These are phyloP conservation scores for Diaporthe caulivora DNA, from an alignment of 2,329 filamentous ascomycete genomes.

Conservation along the genomic window DNA sequence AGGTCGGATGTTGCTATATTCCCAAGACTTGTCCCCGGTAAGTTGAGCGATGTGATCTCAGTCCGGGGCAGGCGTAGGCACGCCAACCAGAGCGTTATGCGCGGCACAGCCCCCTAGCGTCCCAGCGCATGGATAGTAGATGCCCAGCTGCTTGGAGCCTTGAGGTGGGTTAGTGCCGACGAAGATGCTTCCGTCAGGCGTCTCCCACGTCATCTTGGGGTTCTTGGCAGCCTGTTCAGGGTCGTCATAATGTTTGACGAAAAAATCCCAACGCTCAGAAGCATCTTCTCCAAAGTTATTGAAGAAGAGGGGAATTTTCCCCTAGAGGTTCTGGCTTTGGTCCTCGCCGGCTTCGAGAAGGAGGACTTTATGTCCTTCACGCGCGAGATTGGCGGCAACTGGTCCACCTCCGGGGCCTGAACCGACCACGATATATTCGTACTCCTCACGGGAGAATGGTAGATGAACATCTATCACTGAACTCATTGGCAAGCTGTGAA, in stretches of 20 bases:
- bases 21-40: slow-evolving; percentile 64
- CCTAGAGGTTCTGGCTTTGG: slow-evolving; percentile 55
- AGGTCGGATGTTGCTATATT: slow-evolving; percentile 60
- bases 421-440: slow-evolving; percentile 67
- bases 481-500: not conserved
- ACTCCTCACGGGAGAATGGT: slow-evolving; percentile 25
- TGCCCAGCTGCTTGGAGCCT: slow-evolving; percentile 47
- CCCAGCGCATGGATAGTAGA: slow-evolving; percentile 54
- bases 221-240: slow-evolving; percentile 59
- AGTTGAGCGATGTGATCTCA: slow-evolving; percentile 60
- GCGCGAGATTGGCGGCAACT: slow-evolving; percentile 63
- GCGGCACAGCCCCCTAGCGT: slow-evolving; percentile 54
- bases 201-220: slow-evolving; percentile 63
- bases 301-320: slow-evolving; percentile 61
- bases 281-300: slow-evolving; percentile 60
- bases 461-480: too few species aligned
- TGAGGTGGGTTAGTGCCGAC: slow-evolving; percentile 44
- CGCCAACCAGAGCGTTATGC: slow-evolving; percentile 63
- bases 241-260: slow-evolving; percentile 66
- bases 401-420: slow-evolving; percentile 66
- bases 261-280: slow-evolving; percentile 67
- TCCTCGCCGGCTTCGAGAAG: slow-evolving; percentile 68
- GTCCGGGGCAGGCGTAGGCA: slow-evolving; percentile 63
- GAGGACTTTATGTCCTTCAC: slow-evolving; percentile 64
- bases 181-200: slow-evolving; percentile 46